Evolutionary conservation across 306 rosid genomes (phyloP).

Genomic region (Medicago lupulina): DNA sequence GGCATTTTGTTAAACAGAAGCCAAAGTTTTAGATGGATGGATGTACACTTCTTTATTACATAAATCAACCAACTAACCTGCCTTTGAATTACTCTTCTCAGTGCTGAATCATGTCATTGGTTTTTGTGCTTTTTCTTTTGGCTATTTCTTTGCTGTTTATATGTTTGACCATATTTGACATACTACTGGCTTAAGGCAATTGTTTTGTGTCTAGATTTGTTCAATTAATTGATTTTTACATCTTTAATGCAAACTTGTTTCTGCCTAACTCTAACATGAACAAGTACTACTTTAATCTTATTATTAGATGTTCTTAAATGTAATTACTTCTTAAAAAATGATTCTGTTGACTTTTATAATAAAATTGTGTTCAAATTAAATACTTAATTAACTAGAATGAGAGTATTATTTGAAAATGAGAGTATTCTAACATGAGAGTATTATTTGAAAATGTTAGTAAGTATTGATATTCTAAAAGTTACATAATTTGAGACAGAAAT

Average conservation of each 20-base stretch:
- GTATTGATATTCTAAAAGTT: too few species aligned
- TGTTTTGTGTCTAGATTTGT: background rate
- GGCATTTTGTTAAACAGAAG: conserved; percentile 53
- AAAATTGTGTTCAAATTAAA: too few species aligned
- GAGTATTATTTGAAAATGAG: too few species aligned
- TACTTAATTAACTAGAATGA: too few species aligned
- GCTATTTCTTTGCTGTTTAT: conserved; percentile 31
- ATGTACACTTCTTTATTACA: conserved; percentile 31
- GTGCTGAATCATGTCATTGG: conserved; percentile 37
- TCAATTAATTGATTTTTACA: background rate
- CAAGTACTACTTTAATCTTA: background rate
- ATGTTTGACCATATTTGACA: conserved; percentile 45
- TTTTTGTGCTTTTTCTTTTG: conserved; percentile 36
- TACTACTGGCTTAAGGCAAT: conserved; percentile 14
- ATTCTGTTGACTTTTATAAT: too few species aligned
- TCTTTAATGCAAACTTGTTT: background rate
- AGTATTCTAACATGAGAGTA: too few species aligned
- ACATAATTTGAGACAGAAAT: too few species aligned
- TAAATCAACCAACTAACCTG: conserved; percentile 41
- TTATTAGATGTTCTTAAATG: background rate
- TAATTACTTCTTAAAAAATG: background rate
- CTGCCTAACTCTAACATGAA: background rate
- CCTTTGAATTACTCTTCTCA: conserved; percentile 40
- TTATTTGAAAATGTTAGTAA: too few species aligned
- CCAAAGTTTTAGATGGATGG: conserved; percentile 33